Evolutionary conservation across 805 yeast genomes (phyloP).

Genomic region (Blastobotrys parvus): DNA sequence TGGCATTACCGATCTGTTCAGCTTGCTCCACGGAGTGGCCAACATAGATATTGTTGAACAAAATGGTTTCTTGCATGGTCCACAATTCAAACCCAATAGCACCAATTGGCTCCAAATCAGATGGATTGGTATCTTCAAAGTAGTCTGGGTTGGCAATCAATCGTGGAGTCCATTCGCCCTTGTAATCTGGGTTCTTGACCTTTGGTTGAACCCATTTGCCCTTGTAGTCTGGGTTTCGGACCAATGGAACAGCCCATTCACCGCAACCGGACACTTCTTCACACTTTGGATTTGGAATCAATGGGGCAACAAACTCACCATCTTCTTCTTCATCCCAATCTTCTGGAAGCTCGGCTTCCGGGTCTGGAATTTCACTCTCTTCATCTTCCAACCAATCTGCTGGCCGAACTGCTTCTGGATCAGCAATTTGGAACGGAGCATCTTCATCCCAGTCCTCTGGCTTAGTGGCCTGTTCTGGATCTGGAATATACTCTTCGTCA

Average conservation of each 20-base stretch:
- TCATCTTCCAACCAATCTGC: conserved; percentile 70
- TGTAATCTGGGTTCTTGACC: conserved; percentile 64
- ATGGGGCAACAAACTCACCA: conserved; percentile 75
- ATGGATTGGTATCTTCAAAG: conserved; percentile 49
- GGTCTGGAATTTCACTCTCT: conserved; percentile 54
- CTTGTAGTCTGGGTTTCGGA: conserved; percentile 60
- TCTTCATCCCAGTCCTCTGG: conserved; percentile 83
- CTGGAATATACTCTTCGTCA: conserved; percentile 57
- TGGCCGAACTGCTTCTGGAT: conserved; percentile 63
- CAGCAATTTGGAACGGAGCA: conserved; percentile 55
- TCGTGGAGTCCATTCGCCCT: conserved; percentile 72
- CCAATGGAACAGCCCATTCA: conserved; percentile 59
- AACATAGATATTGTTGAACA: conserved; percentile 76
- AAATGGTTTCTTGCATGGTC: conserved; percentile 68
- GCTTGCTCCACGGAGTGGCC: conserved; percentile 85
- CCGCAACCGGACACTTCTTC: conserved; percentile 57
- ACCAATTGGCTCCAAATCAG: conserved; percentile 59
- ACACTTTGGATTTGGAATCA: conserved; percentile 68
- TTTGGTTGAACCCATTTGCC: conserved; percentile 74
- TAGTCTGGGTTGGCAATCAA: conserved; percentile 61
- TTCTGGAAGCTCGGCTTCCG: conserved; percentile 57
- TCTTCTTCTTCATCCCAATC: conserved; percentile 89
- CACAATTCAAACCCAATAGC: conserved; percentile 85
- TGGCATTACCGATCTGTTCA: conserved; percentile 69
- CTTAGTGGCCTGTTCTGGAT: conserved; percentile 53